A percentile compares a stretch with the other conserved stretches of the same genome.
These are phyloP conservation scores for Dryadomyces quercivorus DNA, from an alignment of 2,329 filamentous ascomycete species.

Conservation along the genomic window DNA sequence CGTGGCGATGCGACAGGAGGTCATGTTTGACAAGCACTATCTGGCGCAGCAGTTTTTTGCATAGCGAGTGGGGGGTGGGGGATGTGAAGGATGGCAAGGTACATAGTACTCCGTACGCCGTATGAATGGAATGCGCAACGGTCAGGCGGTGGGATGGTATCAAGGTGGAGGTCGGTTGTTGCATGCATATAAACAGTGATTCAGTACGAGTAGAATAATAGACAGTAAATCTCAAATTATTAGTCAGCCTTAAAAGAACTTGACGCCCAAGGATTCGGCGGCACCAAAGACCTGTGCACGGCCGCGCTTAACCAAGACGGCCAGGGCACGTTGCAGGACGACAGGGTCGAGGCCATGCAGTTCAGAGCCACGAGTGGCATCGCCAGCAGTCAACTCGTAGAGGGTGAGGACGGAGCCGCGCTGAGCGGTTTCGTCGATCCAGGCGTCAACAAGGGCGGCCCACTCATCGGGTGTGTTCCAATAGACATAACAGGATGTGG, in stretches of 20 bases:
- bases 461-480: constrained; percentile 87
- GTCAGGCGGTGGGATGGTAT: no score
- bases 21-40: constrained; percentile 56
- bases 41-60: constrained; percentile 21
- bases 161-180: no score
- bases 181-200: background rate
- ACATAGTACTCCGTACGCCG: background rate
- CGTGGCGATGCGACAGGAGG: constrained; percentile 76
- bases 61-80: background rate
- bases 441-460: constrained; percentile 65
- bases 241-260: constrained; percentile 60
- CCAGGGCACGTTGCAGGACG: constrained; percentile 65
- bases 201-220: no score
- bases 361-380: constrained; percentile 61
- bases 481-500: constrained; percentile 51
- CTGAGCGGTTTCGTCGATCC: constrained; percentile 81
- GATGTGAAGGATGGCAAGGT: no score
- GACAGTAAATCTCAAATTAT: no score
- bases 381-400: constrained; percentile 85
- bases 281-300: constrained; percentile 89
- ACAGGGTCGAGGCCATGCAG: constrained; percentile 83
- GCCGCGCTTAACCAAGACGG: constrained; percentile 73
- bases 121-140: no score
- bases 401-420: constrained; percentile 81
- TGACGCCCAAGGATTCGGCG: constrained; percentile 81